Base-by-base conservation (phyloP, 2,329 filamentous ascomycete genomes). In the Simplicillium aogashimaense region DNA sequence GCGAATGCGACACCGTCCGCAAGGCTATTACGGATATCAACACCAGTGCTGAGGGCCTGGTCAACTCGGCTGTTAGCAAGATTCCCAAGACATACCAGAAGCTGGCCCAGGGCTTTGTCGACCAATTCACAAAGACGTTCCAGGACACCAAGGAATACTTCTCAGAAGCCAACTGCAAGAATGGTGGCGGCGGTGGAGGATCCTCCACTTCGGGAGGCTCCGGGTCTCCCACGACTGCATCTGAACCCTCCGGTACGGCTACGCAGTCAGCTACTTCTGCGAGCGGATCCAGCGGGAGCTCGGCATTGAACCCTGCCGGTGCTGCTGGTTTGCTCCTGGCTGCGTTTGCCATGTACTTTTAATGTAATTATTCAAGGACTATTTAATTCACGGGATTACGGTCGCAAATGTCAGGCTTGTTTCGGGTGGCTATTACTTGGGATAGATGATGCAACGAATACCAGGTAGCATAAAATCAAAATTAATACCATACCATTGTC, bases 1-100 rank as follows among this genome's bases (percentile, higher is more conserved):
- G 37, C 41, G 37, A 39, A 33, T 43, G 41, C 34, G 41, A 39
- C 18, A 15, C 37, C 1, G 41, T 39, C n/a, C 41, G 41, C 33
- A 17, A 33, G 28, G 34, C 33, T 4, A 9, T 43, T 6, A 34
- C 8, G 7, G 41, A 43, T 18, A 43, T 43, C 20, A 39, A 36
- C 18, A 32, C 17, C 9, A 39, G 34, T 34, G 32, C 41, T 7
- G 32, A 39, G 37, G 32, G 10, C 7, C 37, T 43, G 2, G 37
- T 39, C 14, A 13, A 37, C 3, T 13, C 29, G 4, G 41, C 41
- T 13, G 18, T 43, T 12, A 18, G n/a, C 29, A 43, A 43, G 37
- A 17, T 43, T 12, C 41, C 41, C 37, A 34, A 39, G 33, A 10
- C 13, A 8, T 20, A 39, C 11, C 33, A 37, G 34, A 11, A 32